Percentiles rank a stretch among this genome's conserved stretches.
phyloP scores from a whole-genome alignment of 2,329 filamentous ascomycete species.

The Nothopassalora personata region DNA sequence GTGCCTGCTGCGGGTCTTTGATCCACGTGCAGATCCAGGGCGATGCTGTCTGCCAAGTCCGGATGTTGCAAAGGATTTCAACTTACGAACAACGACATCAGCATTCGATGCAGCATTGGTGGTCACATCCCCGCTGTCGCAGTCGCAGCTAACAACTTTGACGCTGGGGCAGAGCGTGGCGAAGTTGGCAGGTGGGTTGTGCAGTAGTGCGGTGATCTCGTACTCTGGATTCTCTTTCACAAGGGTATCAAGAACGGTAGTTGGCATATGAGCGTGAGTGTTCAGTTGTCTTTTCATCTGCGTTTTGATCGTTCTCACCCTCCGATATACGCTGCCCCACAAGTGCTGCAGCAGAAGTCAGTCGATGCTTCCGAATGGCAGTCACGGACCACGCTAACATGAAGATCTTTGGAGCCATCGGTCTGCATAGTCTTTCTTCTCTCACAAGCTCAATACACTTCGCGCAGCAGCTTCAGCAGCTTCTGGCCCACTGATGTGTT shows the following conservation, averaged over 20 bases:
- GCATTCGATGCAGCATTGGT: constrained; percentile 43
- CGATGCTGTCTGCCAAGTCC: not conserved
- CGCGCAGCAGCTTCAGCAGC: too few species aligned
- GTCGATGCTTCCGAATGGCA: not conserved
- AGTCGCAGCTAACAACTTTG: constrained; percentile 39
- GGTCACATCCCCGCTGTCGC: constrained; percentile 39
- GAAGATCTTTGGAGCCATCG: constrained; percentile 32
- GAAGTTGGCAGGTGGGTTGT: constrained; percentile 40
- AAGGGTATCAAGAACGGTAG: constrained; percentile 44
- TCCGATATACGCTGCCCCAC: constrained; percentile 51
- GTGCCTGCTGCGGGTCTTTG: not conserved
- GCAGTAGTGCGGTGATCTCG: constrained; percentile 41
- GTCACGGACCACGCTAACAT: constrained; percentile 16
- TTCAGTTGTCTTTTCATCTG: not conserved
- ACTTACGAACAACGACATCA: constrained; percentile 44
- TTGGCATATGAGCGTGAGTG: not conserved
- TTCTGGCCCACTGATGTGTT: not conserved
- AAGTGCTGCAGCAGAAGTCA: constrained; percentile 36
- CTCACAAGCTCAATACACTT: too few species aligned
- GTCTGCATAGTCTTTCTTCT: too few species aligned
- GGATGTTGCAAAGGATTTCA: not conserved
- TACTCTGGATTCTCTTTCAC: constrained; percentile 44
- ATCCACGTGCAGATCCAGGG: not conserved
- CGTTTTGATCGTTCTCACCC: constrained; percentile 26
- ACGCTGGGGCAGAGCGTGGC: constrained; percentile 39